Conservation (phyloP, 2,329 filamentous ascomycete genomes). For the Penicillium paneum region DNA sequence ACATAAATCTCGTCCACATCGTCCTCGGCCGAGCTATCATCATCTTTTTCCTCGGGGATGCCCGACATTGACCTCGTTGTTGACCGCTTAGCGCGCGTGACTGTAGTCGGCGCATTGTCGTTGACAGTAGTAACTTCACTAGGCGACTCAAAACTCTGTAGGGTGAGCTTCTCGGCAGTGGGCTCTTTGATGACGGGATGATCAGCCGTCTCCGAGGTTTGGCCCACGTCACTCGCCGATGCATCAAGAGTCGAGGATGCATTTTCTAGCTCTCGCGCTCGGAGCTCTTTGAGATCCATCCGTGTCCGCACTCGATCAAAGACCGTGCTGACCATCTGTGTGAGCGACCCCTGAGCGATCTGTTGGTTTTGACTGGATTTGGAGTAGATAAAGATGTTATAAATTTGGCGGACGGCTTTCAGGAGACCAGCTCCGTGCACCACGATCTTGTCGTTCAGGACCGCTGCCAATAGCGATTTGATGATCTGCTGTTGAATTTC, state of each 20-base stretch:
- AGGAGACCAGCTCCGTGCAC: constrained; percentile 93
- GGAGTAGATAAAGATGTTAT: constrained; percentile 97
- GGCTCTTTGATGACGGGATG: constrained; percentile 53
- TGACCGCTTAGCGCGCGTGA: constrained; percentile 57
- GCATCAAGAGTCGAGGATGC: constrained; percentile 35
- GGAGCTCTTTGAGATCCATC: constrained; percentile 80
- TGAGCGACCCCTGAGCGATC: constrained; percentile 92
- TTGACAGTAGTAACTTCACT: constrained; percentile 65
- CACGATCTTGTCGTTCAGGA: constrained; percentile 97
- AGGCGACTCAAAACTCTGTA: constrained; percentile 66
- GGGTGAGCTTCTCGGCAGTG: constrained; percentile 56
- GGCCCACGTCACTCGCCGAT: constrained; percentile 47
- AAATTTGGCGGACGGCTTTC: constrained; percentile 95
- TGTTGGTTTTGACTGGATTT: constrained; percentile 94
- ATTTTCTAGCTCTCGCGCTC: constrained; percentile 49
- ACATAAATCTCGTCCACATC: constrained; percentile 95
- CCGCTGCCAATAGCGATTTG: constrained; percentile 90
- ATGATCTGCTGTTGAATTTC: constrained; percentile 98
- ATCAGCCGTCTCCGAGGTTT: constrained; percentile 43
- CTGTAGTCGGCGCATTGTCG: constrained; percentile 65
- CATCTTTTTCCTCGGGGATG: constrained; percentile 38
- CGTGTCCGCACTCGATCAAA: constrained; percentile 90
- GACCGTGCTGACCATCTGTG: constrained; percentile 97
- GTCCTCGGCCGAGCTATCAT: constrained; percentile 49
- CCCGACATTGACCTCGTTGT: constrained; percentile 45